phyloP scores from a whole-genome alignment of 306 rosid genomes.

The Quercus dentata region DNA sequence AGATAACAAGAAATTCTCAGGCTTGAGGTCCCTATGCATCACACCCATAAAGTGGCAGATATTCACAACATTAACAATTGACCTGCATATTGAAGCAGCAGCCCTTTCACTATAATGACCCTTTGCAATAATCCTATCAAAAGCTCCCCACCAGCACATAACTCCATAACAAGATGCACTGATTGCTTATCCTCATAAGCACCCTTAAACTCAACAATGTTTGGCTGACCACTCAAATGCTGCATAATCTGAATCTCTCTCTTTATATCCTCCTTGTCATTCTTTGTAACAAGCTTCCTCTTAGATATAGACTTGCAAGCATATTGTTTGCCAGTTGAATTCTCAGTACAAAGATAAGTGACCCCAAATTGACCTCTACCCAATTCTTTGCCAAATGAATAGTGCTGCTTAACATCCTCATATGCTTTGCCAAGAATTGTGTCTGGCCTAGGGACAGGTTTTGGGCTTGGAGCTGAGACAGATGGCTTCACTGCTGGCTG shows the following conservation, averaged over 20 bases:
- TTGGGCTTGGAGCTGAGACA: conserved; percentile 37
- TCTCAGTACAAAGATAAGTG: conserved; percentile 69
- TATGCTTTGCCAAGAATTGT: conserved; percentile 62
- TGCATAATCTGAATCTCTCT: conserved; percentile 93
- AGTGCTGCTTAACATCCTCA: conserved; percentile 64
- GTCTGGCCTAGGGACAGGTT: conserved; percentile 29
- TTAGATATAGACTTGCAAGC: conserved; percentile 91
- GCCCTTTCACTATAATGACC: conserved; percentile 83
- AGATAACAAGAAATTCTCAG: conserved; percentile 87
- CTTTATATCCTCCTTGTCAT: conserved; percentile 73
- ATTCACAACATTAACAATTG: conserved; percentile 79
- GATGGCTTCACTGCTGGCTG: conserved; percentile 31
- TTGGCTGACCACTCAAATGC: conserved; percentile 89
- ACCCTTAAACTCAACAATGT: conserved; percentile 86
- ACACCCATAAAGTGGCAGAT: conserved; percentile 93
- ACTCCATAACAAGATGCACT: conserved; percentile 84
- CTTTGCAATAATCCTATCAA: conserved; percentile 83
- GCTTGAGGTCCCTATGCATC: conserved; percentile 91
- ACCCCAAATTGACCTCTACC: conserved; percentile 97
- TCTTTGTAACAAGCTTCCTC: conserved; percentile 63
- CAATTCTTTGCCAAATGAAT: conserved; percentile 67
- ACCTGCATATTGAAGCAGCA: conserved; percentile 75
- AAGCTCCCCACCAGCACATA: conserved; percentile 91
- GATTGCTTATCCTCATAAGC: conserved; percentile 75
- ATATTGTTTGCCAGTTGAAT: conserved; percentile 53